Base-by-base conservation (phyloP, 805 yeast species). In the Saturnispora quitensis region DNA sequence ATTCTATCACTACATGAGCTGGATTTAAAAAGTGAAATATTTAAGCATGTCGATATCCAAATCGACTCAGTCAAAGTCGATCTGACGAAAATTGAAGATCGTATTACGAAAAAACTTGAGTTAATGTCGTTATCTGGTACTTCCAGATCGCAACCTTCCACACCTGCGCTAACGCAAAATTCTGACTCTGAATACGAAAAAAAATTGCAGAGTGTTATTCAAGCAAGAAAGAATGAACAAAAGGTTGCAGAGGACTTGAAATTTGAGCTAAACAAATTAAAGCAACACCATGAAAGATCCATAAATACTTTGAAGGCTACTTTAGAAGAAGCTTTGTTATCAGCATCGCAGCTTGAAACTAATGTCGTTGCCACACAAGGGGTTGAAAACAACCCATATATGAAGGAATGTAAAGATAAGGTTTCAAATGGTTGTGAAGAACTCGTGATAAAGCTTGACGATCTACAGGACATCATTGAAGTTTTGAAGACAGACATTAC, bases 401-500 rank as follows among this genome's bases (percentile, higher is more conserved):
- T 93, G 83, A 89, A 83, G 43, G 75, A 75, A 17, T 86, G 96
- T 50, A 89, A 87, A 62, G 63, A 70, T 4, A 81, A 80, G 59
- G 73, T 93, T 24, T 86, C 95, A 7, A 80, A 77, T 44, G 90
- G 86, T 15, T 83, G 95, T 7, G 96, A 89, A 63, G 61, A 64
- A 0, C 68, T 93, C 9, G 73, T 93, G 34, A 82, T 91, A 0
- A 78, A 76, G 56, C 91, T 91, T 5, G 99, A 93, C 64, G 97
- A 89, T 58, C 70, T 93, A 18, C 97, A 90, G 62, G 99, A 93
- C 67, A 68, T 86, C 9, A 86, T 93, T 64, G 99, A 93, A 62
- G 87, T 87, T 0, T 70, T 91, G 50, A 74, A 97, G 51, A 82
- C 88, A 58, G 98, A 90, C 68, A 96, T 93, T 13, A 95, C 96